A percentile compares a stretch with the other conserved stretches of the same genome.
Evolutionary conservation across 2,329 filamentous ascomycete genomes (phyloP).

Genomic region (Colletotrichum truncatum): DNA sequence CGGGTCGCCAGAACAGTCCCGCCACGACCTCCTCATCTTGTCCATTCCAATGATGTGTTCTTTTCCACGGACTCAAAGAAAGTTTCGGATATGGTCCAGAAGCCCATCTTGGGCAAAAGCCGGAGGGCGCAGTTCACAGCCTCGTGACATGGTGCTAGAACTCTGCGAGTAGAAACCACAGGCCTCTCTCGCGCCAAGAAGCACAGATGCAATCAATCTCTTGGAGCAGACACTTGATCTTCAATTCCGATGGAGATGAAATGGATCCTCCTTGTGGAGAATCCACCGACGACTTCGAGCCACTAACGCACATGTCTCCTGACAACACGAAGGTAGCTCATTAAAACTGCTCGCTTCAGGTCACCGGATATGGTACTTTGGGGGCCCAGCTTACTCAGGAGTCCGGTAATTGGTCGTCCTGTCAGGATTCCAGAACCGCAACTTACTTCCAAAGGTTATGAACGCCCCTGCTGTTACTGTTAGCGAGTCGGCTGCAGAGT

Average conservation of each 20-base stretch:
- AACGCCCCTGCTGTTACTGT: not conserved
- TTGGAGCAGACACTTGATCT: not conserved
- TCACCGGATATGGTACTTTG: not conserved
- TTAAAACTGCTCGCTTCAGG: not conserved
- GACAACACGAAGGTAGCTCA: not conserved
- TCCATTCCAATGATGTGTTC: not conserved
- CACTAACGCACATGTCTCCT: slow-evolving; percentile 2
- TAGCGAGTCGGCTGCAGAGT: too few species aligned
- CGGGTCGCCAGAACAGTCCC: too few species aligned
- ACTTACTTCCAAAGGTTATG: not conserved
- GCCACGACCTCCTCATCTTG: too few species aligned
- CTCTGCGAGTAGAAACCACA: not conserved
- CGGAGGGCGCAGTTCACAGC: not conserved
- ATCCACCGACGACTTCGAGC: not conserved
- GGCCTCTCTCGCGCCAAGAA: not conserved
- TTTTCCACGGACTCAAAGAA: not conserved
- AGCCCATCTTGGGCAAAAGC: too few species aligned
- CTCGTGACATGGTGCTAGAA: not conserved
- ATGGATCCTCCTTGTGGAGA: slow-evolving; percentile 6
- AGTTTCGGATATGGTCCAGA: not conserved
- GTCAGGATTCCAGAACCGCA: not conserved
- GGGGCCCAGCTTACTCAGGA: not conserved
- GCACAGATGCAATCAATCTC: not conserved
- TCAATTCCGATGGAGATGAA: slow-evolving; percentile 6
- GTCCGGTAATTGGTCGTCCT: not conserved